Evolutionary conservation across 371 early-diverging fungal species (phyloP).

Genomic region (Mortierella sp.): DNA sequence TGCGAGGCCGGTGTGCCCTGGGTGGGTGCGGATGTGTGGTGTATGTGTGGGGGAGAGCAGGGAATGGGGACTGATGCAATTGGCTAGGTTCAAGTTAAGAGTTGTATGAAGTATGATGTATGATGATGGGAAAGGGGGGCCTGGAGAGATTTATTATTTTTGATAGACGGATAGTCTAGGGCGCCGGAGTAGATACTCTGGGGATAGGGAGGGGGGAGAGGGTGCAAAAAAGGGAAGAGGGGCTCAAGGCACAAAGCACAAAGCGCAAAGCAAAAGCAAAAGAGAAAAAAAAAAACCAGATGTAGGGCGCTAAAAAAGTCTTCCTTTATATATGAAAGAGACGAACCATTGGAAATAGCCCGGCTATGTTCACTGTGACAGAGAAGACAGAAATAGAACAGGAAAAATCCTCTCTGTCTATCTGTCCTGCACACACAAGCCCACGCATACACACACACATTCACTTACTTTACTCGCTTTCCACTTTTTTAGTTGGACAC

Average conservation of each 20-base stretch:
- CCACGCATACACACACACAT: background rate
- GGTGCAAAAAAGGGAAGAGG: background rate
- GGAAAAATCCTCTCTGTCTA: background rate
- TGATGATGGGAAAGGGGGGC: no score
- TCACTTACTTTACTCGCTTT: background rate
- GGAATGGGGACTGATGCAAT: no score
- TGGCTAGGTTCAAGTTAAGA: background rate
- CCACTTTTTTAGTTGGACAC: background rate
- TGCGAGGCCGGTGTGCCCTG: no score
- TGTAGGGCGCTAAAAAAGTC: background rate
- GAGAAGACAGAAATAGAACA: constrained; percentile 28
- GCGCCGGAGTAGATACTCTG: background rate
- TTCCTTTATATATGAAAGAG: constrained; percentile 3
- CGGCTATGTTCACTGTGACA: background rate
- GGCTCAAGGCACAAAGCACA: background rate
- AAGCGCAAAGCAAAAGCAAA: constrained; percentile 4
- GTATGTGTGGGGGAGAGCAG: background rate
- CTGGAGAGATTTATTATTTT: background rate
- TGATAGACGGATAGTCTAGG: background rate
- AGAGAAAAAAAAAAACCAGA: constrained; percentile 8
- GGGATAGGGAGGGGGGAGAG: background rate
- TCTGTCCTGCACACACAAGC: background rate
- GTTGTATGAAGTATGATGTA: background rate
- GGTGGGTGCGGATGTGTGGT: no score
- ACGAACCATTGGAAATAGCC: background rate